Base-by-base conservation (phyloP, 1,139 yeast genomes). In the Hyphopichia buzzinii region DNA sequence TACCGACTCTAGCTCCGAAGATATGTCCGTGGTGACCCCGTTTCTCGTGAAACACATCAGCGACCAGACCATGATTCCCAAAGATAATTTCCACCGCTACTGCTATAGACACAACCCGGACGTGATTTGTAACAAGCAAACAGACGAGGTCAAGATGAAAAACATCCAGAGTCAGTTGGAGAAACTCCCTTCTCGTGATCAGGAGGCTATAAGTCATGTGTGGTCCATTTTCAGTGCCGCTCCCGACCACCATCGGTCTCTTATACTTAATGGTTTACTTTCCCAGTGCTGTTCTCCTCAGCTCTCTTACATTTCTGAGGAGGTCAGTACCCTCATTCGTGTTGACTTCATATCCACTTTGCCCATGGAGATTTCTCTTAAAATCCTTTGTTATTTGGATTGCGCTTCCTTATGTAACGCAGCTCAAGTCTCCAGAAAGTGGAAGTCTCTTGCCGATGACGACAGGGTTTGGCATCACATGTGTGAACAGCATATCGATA, bases 401-500 rank as follows among this genome's bases (percentile, higher is more conserved):
- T 90, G 97, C 57, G 84, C 81, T 34, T 86, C 96, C 16, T 72
- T 92, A 35, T 90, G 97, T 61, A 81, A 79, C 48, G 97, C 97
- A 0, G 95, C 97, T 0, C 95, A 84, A 60, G 98, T 92, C 3
- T 84, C 90, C 29, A 74, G 79, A 36, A 77, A 77, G 39, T 92
- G 98, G 98, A 81, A 86, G 53, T 67, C 70, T 36, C 66, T 92
- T 38, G 97, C 98, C 1, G 97, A 92, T 59, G 97, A 90, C 57
- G 97, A 92, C 54, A 67, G 95, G 37, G 97, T 92, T 5, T 92
- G 98, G 98, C 95, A 92, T 57, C 89, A 92, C 49, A 84, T 92
- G 92, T 92, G 98, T 59, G 96, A 89, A 58, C 98, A 92, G 60
- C 98, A 92, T 57, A 92, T 92, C 40, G 98, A 92, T 61, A 73